Percentiles rank a stretch among this genome's conserved stretches.
phyloP scores from a whole-genome alignment of 345 rosid species.

The Ceriops decandra region DNA sequence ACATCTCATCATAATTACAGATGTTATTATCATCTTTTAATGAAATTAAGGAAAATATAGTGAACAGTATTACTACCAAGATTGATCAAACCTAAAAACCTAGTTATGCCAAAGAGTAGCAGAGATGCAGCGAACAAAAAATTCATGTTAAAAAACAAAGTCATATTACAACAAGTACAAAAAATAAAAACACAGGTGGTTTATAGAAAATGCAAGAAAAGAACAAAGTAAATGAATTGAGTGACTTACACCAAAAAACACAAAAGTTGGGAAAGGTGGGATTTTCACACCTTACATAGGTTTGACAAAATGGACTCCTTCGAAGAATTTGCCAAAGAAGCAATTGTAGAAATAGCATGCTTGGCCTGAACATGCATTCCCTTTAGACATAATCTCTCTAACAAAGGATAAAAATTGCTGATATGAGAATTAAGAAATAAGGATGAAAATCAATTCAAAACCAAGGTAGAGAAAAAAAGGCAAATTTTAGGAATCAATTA shows the following conservation, averaged over 20 bases:
- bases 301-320: slow-evolving; percentile 33
- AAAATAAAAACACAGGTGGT: too few relatives aligned
- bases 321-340: slow-evolving; percentile 56
- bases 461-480: background rate
- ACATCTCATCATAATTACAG: background rate
- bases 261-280: slow-evolving; percentile 6
- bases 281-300: slow-evolving; percentile 60
- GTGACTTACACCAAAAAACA: background rate
- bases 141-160: background rate
- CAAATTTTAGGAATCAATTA: background rate
- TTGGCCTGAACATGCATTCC: slow-evolving; percentile 83
- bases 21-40: background rate
- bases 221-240: too few relatives aligned
- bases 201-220: too few relatives aligned
- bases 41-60: background rate
- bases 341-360: slow-evolving; percentile 76
- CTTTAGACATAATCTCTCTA: slow-evolving; percentile 62
- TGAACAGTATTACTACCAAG: too few relatives aligned
- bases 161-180: background rate
- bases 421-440: background rate
- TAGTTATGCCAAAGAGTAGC: background rate
- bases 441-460: background rate
- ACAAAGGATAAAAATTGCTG: slow-evolving; percentile 58
- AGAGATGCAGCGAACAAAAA: background rate
- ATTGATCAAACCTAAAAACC: background rate